Conservation (phyloP, 2,329 filamentous ascomycete genomes). For the Arthrobotrys musiformis region DNA sequence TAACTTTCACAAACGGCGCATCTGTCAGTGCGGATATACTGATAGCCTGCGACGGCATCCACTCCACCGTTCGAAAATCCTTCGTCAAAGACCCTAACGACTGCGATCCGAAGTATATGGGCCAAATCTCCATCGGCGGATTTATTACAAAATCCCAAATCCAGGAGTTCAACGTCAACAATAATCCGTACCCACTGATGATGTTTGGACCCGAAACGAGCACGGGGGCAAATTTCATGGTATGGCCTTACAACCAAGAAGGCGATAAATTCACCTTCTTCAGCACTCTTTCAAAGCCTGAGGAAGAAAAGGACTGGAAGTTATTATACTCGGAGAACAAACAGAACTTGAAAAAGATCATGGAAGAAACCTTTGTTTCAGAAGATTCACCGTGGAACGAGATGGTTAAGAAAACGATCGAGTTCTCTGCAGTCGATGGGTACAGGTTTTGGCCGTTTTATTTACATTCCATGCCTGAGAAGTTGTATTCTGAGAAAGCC, state of each 20-base stretch:
- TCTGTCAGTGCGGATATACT: conserved; percentile 59
- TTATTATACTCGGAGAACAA: background rate
- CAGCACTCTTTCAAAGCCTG: conserved; percentile 28
- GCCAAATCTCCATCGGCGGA: conserved; percentile 42
- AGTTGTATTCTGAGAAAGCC: conserved; percentile 33
- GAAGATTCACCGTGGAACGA: conserved; percentile 39
- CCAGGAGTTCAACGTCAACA: conserved; percentile 18
- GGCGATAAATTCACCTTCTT: conserved; percentile 41
- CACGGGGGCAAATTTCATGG: conserved; percentile 35
- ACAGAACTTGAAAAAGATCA: conserved; percentile 5
- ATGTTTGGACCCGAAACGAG: conserved; percentile 45
- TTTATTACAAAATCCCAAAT: conserved; percentile 33
- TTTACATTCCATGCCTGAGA: conserved; percentile 39
- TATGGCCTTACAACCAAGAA: conserved; percentile 40
- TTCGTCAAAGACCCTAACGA: conserved; percentile 37
- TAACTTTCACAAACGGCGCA: conserved; percentile 59
- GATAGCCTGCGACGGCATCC: conserved; percentile 61
- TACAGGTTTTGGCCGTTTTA: conserved; percentile 48
- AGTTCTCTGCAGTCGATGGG: conserved; percentile 10
- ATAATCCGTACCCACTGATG: conserved; percentile 31
- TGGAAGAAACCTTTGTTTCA: conserved; percentile 1
- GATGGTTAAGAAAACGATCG: conserved; percentile 39
- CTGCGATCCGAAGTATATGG: conserved; percentile 30
- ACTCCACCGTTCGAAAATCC: conserved; percentile 60
- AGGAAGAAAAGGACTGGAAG: conserved; percentile 41